phyloP scores from a whole-genome alignment of 2,329 filamentous ascomycete species.

The Colletotrichum aenigma region DNA sequence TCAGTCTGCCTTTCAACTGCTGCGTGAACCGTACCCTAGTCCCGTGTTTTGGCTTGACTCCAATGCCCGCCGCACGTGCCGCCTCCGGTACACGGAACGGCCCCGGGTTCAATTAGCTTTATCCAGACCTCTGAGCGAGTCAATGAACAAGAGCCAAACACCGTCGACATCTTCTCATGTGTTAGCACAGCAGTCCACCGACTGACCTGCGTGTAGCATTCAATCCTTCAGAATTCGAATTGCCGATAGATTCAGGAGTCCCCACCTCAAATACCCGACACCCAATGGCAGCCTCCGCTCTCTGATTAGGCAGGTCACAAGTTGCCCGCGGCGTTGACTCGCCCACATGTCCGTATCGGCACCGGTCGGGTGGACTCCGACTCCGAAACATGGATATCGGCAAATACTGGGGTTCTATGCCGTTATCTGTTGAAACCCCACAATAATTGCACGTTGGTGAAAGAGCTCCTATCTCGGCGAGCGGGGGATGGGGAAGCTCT shows the following conservation, averaged over 20 bases:
- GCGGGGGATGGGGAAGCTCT: neutral
- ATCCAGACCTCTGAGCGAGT: neutral
- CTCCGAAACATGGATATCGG: neutral
- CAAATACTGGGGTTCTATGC: neutral
- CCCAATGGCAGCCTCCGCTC: neutral
- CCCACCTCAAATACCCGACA: neutral
- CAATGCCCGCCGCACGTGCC: neutral
- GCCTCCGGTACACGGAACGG: neutral
- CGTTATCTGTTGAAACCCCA: neutral
- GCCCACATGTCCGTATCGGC: constrained; percentile 13
- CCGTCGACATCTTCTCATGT: neutral
- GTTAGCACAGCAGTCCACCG: neutral
- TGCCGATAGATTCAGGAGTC: neutral
- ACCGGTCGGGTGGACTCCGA: neutral
- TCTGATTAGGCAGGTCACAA: neutral
- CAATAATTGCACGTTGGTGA: constrained; percentile 6
- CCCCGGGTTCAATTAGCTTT: neutral
- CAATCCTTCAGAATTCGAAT: neutral
- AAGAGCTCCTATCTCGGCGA: neutral
- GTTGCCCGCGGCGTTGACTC: constrained; percentile 7
- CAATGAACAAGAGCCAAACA: neutral
- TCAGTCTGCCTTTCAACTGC: neutral
- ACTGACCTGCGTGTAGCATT: neutral
- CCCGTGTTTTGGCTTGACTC: neutral
- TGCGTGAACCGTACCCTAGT: neutral